These are phyloP conservation scores for Xanthoparmelia taractica DNA, from an alignment of 495 filamentous ascomycete species.

Conservation along the genomic window DNA sequence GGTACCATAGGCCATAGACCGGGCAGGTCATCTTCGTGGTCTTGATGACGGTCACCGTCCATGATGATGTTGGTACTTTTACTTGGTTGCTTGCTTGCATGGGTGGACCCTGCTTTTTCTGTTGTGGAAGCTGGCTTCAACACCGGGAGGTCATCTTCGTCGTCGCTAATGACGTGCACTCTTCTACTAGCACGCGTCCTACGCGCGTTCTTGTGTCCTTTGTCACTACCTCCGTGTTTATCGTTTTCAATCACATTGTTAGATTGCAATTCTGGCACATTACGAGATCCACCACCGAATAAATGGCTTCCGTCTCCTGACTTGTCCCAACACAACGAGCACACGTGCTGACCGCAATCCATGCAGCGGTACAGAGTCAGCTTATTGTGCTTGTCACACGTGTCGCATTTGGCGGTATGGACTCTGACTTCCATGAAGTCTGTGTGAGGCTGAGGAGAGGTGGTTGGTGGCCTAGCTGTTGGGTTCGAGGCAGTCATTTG, in stretches of 20 bases:
- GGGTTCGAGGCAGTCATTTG: neutral
- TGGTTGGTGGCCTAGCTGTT: neutral
- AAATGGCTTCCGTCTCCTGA: conserved; percentile 28
- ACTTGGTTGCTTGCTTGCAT: neutral
- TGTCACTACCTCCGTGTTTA: neutral
- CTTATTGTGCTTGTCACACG: conserved; percentile 40
- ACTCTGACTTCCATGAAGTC: conserved; percentile 33
- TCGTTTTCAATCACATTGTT: neutral
- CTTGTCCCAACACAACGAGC: conserved; percentile 33
- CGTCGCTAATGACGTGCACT: neutral
- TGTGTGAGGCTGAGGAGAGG: conserved; percentile 4
- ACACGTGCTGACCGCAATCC: conserved; percentile 40
- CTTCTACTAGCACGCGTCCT: neutral
- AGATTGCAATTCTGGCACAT: neutral
- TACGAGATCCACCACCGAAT: neutral
- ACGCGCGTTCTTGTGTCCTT: neutral
- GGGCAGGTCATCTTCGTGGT: neutral
- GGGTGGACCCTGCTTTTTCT: neutral
- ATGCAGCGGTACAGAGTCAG: conserved; percentile 40
- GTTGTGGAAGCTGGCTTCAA: neutral
- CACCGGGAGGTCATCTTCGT: neutral
- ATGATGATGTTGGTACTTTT: neutral
- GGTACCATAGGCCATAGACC: neutral
- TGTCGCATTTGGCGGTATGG: conserved; percentile 47
- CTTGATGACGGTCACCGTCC: neutral